Conservation (phyloP, 177 flowering plant species). For the Tripterygium wilfordii region DNA sequence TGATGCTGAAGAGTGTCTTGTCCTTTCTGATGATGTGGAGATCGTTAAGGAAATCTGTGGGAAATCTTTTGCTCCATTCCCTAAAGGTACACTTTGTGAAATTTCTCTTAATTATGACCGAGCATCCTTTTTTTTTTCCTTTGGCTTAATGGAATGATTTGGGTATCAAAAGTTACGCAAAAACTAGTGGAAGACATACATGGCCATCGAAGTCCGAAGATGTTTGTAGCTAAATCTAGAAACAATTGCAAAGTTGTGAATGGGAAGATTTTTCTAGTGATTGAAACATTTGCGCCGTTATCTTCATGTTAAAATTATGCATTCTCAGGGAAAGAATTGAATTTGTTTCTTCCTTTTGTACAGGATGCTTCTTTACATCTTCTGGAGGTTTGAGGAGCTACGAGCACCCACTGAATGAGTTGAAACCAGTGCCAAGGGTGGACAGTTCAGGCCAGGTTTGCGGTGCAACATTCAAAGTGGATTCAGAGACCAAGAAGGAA, state of each 20-base stretch:
- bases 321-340: too few relatives aligned
- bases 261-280: too few relatives aligned
- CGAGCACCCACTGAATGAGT: constrained; percentile 83
- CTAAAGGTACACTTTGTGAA: constrained; percentile 67
- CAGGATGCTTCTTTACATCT: constrained; percentile 90
- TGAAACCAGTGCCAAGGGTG: constrained; percentile 91
- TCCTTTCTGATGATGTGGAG: constrained; percentile 65
- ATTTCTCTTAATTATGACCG: not conserved
- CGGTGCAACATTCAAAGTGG: constrained; percentile 84
- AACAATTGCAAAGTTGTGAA: too few relatives aligned
- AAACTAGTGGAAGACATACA: too few relatives aligned
- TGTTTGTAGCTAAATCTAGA: too few relatives aligned
- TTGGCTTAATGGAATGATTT: too few relatives aligned
- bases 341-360: constrained; percentile 2
- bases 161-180: too few relatives aligned
- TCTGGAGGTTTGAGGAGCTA: constrained; percentile 86
- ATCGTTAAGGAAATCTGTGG: constrained; percentile 75
- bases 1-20: constrained; percentile 75
- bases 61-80: constrained; percentile 92
- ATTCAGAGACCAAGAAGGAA: constrained; percentile 59
- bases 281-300: too few relatives aligned
- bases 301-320: too few relatives aligned
- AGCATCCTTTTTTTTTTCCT: not conserved
- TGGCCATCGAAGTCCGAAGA: too few relatives aligned
- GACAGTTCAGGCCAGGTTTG: constrained; percentile 95